Evolutionary conservation across 139 green algal species (phyloP).

Genomic region (Yamagishiella unicocca): DNA sequence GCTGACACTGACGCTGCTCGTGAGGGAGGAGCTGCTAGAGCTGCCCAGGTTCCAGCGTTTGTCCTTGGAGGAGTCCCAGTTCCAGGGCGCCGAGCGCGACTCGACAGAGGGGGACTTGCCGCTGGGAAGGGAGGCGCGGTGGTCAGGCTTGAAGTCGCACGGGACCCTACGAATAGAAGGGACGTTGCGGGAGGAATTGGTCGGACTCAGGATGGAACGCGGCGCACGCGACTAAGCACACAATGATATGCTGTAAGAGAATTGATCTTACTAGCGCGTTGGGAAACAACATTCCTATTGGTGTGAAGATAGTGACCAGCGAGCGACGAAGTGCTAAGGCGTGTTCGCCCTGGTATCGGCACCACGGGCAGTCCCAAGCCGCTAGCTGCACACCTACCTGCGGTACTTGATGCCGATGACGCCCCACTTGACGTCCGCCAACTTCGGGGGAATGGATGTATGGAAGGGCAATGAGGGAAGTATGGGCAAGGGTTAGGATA

Average conservation of each 20-base stretch:
- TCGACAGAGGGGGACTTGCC: background rate
- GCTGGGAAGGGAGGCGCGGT: background rate
- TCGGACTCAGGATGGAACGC: too few relatives aligned
- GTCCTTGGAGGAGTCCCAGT: constrained; percentile 33
- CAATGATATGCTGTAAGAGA: too few relatives aligned
- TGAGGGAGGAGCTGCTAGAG: background rate
- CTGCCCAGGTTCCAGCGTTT: constrained; percentile 24
- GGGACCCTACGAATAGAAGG: constrained; percentile 22
- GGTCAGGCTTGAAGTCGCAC: constrained; percentile 22
- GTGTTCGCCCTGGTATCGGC: too few relatives aligned
- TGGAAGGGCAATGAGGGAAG: background rate
- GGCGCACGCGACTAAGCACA: too few relatives aligned
- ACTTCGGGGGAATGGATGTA: background rate
- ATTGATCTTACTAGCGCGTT: too few relatives aligned
- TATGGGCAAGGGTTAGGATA: too few relatives aligned
- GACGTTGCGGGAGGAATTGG: too few relatives aligned
- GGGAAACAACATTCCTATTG: too few relatives aligned
- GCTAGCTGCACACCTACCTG: too few relatives aligned
- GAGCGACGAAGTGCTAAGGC: too few relatives aligned
- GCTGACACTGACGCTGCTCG: background rate
- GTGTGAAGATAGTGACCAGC: too few relatives aligned
- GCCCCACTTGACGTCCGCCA: constrained; percentile 47
- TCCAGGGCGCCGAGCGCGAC: background rate
- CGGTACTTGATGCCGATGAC: constrained; percentile 47
- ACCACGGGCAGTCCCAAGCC: too few relatives aligned